Conservation (phyloP, 176 grass and related monocot genomes). For the Carex parvula region DNA sequence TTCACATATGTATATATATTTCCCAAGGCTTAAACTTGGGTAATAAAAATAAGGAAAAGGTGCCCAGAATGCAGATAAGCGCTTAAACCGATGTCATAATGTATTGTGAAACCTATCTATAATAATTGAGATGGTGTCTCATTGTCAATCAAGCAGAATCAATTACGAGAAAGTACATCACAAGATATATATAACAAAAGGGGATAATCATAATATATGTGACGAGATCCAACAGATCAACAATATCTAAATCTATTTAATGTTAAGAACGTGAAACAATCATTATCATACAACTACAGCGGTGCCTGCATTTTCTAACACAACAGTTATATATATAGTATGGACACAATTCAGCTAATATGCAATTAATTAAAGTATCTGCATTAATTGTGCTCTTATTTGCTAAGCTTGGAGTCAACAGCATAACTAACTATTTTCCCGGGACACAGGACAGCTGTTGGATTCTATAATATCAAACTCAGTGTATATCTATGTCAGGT, state of each 20-base stretch:
- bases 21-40: neutral
- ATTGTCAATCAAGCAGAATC: neutral
- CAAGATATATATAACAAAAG: neutral
- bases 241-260: conserved; percentile 16
- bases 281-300: conserved; percentile 13
- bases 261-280: neutral
- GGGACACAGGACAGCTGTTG: neutral
- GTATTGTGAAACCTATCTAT: neutral
- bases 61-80: neutral
- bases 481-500: neutral
- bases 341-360: conserved; percentile 7
- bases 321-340: neutral
- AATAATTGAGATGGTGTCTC: conserved; percentile 1
- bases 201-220: neutral
- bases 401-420: neutral
- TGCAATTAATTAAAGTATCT: conserved; percentile 10
- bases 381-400: neutral
- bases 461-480: neutral
- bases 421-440: neutral
- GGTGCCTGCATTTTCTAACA: neutral
- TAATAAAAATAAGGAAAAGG: neutral
- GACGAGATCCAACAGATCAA: conserved; percentile 9
- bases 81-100: no score
- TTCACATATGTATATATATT: neutral
- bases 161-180: neutral